Conservation (phyloP, 805 yeast species). For the Candida incommunis region DNA sequence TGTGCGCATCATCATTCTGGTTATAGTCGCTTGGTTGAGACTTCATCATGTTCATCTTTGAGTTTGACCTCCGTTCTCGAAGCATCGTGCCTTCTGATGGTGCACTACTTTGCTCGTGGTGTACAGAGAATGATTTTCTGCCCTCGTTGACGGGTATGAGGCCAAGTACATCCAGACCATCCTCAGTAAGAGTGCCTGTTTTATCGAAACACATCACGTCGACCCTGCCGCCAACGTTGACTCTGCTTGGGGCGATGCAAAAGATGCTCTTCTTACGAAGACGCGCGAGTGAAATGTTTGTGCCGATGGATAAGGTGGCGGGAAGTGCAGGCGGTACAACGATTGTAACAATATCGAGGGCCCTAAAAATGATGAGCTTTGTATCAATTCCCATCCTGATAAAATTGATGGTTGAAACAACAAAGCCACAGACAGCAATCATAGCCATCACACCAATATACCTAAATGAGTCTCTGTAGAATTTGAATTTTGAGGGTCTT, state of each 20-base stretch:
- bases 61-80: background rate
- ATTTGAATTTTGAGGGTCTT: conserved; percentile 83
- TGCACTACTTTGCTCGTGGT: background rate
- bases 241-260: conserved; percentile 89
- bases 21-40: background rate
- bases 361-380: conserved; percentile 65
- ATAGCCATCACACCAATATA: conserved; percentile 90
- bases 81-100: background rate
- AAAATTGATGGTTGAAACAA: conserved; percentile 71
- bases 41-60: background rate
- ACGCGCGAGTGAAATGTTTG: conserved; percentile 77
- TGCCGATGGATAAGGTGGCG: conserved; percentile 92
- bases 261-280: conserved; percentile 56
- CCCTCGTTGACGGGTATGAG: conserved; percentile 26
- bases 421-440: conserved; percentile 74
- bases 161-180: conserved; percentile 78
- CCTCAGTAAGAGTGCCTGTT: conserved; percentile 95
- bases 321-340: conserved; percentile 99
- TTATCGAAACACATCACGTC: conserved; percentile 90
- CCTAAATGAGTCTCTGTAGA: conserved; percentile 86
- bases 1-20: background rate
- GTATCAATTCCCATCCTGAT: conserved; percentile 59
- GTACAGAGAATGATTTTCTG: conserved; percentile 2
- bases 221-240: conserved; percentile 90
- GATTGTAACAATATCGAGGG: conserved; percentile 85